Evolutionary conservation across 257 asterid genomes (phyloP).

Genomic region (Ilex asprella): DNA sequence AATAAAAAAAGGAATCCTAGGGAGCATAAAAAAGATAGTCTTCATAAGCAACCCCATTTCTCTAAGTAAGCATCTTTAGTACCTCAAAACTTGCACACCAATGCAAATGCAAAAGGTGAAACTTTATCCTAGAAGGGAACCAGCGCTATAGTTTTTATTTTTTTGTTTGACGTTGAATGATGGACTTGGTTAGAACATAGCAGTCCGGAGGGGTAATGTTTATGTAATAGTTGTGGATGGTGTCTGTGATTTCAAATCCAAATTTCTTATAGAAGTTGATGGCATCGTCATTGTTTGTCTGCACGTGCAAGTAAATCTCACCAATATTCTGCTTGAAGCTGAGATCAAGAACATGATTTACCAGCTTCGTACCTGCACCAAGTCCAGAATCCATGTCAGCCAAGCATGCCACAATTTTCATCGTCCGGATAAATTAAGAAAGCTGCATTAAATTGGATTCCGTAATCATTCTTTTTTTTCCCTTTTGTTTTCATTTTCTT

Average conservation of each 20-base stretch:
- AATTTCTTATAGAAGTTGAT: constrained; percentile 88
- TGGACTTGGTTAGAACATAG: constrained; percentile 67
- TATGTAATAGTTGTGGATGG: constrained; percentile 75
- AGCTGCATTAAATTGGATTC: too few relatives aligned
- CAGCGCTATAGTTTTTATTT: constrained; percentile 18
- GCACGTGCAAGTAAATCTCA: constrained; percentile 89
- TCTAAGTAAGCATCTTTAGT: too few relatives aligned
- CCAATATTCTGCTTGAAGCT: constrained; percentile 69
- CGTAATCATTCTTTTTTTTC: too few relatives aligned
- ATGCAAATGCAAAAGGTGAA: too few relatives aligned
- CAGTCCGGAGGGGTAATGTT: constrained; percentile 91
- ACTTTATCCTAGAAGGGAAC: too few relatives aligned
- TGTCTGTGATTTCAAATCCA: constrained; percentile 80
- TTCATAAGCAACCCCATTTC: too few relatives aligned
- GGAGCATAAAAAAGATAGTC: too few relatives aligned
- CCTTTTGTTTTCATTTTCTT: too few relatives aligned
- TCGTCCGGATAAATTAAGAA: too few relatives aligned
- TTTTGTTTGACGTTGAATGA: constrained; percentile 38
- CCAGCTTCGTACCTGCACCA: constrained; percentile 59
- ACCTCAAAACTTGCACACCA: too few relatives aligned
- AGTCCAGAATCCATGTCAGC: constrained; percentile 3
- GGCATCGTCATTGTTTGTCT: constrained; percentile 89
- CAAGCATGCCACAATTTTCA: too few relatives aligned
- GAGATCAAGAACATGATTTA: constrained; percentile 80
- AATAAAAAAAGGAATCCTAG: too few relatives aligned